phyloP scores from a whole-genome alignment of 768 basidiomycete genomes.

The Erythrobasidium yunnanense region DNA sequence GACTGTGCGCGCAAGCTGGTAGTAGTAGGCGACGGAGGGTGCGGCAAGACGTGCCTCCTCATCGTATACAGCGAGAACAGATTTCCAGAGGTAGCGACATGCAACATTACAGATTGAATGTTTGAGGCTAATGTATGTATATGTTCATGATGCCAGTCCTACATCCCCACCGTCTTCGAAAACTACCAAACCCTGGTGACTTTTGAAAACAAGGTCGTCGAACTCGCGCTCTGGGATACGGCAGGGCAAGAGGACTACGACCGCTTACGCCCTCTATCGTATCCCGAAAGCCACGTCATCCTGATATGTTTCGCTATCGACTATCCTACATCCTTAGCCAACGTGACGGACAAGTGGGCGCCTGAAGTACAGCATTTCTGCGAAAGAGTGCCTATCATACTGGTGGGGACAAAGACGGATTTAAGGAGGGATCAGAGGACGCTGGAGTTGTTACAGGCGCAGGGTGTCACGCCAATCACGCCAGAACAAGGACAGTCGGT shows the following conservation, averaged over 20 bases:
- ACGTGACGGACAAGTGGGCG: conserved; percentile 99
- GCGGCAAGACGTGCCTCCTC: conserved; percentile 64
- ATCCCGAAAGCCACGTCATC: conserved; percentile 97
- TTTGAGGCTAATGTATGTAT: too few relatives aligned
- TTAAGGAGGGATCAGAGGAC: conserved; percentile 75
- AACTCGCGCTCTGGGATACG: conserved; percentile 99
- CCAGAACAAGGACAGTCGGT: conserved; percentile 71
- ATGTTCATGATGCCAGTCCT: conserved; percentile 50
- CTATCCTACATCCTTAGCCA: conserved; percentile 90
- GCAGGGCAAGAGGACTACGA: conserved; percentile 99
- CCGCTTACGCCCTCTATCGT: conserved; percentile 87
- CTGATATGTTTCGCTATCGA: conserved; percentile 97
- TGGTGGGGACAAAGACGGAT: conserved; percentile 90
- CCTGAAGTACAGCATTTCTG: conserved; percentile 88
- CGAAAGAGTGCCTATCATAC: conserved; percentile 73
- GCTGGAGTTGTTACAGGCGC: conserved; percentile 75
- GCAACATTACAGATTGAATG: too few relatives aligned
- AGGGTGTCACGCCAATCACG: conserved; percentile 61
- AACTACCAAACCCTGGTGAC: conserved; percentile 87
- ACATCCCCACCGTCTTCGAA: conserved; percentile 91
- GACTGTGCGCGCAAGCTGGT: conserved; percentile 22
- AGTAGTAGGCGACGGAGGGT: conserved; percentile 22
- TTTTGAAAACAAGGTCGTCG: conserved; percentile 81
- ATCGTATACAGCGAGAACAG: conserved; percentile 83
- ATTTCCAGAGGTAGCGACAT: conserved; percentile 27